Evolutionary conservation across 768 basidiomycete genomes (phyloP).

Genomic region (Trametes punicea): DNA sequence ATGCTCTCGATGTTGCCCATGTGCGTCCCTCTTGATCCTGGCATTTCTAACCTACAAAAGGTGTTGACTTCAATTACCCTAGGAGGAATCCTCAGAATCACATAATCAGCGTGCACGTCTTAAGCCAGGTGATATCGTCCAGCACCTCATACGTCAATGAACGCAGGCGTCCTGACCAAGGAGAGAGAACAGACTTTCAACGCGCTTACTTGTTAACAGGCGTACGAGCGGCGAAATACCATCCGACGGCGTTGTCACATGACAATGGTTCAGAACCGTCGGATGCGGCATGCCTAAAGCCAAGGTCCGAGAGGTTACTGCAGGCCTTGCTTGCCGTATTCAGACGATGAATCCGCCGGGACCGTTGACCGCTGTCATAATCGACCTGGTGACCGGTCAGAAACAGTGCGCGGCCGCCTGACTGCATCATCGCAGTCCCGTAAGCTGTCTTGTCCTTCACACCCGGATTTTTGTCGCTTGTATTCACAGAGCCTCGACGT

Average conservation of each 20-base stretch:
- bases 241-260: not conserved
- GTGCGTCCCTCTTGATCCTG: too few species aligned
- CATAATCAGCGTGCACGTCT: too few species aligned
- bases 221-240: not conserved
- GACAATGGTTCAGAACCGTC: not conserved
- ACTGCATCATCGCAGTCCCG: not conserved
- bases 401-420: not conserved
- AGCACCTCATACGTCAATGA: too few species aligned
- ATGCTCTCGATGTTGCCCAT: too few species aligned
- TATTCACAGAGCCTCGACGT: not conserved
- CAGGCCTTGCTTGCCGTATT: not conserved
- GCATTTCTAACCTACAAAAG: too few species aligned
- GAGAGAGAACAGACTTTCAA: too few species aligned
- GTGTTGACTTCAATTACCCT: too few species aligned
- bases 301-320: not conserved
- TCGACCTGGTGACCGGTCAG: not conserved
- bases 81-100: too few species aligned
- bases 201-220: too few species aligned
- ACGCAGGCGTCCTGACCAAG: too few species aligned
- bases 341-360: not conserved
- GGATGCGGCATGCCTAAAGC: not conserved
- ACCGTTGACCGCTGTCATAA: not conserved
- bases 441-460: not conserved
- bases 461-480: constrained; percentile 7
- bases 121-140: too few species aligned